Conservation (phyloP, 495 filamentous ascomycete genomes). For the Aspergillus conjunctus region DNA sequence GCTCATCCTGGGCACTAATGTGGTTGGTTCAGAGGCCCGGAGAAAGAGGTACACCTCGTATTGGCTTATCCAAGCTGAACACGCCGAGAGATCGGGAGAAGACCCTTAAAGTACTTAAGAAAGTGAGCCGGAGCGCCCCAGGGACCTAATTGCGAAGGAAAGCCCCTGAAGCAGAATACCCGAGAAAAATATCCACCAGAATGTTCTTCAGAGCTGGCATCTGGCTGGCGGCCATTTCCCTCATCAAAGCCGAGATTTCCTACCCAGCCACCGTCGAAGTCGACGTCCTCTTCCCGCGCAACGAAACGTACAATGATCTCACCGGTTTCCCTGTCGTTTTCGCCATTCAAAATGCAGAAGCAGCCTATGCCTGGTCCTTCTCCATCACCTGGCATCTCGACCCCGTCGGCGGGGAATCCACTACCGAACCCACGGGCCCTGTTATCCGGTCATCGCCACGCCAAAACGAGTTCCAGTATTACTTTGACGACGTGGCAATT, state of each 20-base stretch:
- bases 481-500: constrained; percentile 3
- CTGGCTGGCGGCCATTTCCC: not conserved
- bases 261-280: constrained; percentile 1
- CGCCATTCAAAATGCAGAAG: not conserved
- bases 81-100: not conserved
- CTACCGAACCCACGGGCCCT: not conserved
- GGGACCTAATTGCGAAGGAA: too few species aligned
- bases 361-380: constrained; percentile 2
- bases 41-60: not conserved
- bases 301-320: constrained; percentile 1
- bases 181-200: not conserved
- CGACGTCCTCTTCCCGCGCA: not conserved
- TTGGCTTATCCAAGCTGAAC: not conserved
- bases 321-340: not conserved
- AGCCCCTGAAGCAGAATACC: not conserved
- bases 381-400: not conserved
- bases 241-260: not conserved
- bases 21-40: not conserved
- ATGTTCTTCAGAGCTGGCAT: not conserved
- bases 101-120: not conserved
- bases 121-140: not conserved
- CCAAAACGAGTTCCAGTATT: constrained; percentile 3
- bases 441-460: not conserved
- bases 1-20: not conserved
- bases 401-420: not conserved